Percentiles rank a stretch among this genome's conserved stretches.
phyloP scores from a whole-genome alignment of 2,329 filamentous ascomycete species.

The Colletotrichum lupini region DNA sequence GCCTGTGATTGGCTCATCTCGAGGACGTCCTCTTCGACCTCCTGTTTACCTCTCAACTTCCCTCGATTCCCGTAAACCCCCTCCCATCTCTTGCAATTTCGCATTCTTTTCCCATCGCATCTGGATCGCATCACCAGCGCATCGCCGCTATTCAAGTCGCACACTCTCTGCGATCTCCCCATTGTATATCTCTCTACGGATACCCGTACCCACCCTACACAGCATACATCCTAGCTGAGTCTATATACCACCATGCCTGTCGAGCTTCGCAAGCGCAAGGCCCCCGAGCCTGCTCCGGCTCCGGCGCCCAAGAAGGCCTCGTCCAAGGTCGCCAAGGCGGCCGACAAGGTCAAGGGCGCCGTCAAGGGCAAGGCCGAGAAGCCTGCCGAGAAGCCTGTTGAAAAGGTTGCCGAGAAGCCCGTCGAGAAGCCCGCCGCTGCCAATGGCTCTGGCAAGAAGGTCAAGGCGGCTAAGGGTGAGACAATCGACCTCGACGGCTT shows the following conservation, averaged over 20 bases:
- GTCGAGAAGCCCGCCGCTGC: conserved; percentile 44
- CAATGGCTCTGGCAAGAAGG: conserved; percentile 48
- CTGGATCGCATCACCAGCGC: conserved; percentile 29
- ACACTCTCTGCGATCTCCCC: conserved; percentile 16
- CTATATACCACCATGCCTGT: conserved; percentile 59
- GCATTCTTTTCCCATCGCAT: conserved; percentile 18
- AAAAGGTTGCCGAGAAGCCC: conserved; percentile 46
- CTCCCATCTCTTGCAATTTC: conserved; percentile 28
- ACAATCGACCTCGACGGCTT: conserved; percentile 68
- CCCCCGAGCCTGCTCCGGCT: conserved; percentile 57
- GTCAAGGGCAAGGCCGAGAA: conserved; percentile 41
- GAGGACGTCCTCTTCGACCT: conserved; percentile 33
- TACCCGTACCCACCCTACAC: conserved; percentile 1
- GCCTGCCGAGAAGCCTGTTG: conserved; percentile 45
- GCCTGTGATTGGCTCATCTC: conserved; percentile 31
- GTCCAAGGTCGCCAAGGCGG: conserved; percentile 50
- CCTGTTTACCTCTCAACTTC: conserved; percentile 35
- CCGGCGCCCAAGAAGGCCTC: conserved; percentile 58
- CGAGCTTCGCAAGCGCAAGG: conserved; percentile 72
- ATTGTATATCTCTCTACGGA: neutral
- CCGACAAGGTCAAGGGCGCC: conserved; percentile 49
- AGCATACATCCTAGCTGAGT: neutral
- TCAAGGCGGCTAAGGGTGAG: conserved; percentile 64
- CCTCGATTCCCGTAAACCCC: conserved; percentile 28
- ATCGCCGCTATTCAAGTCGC: conserved; percentile 11